These are phyloP conservation scores for Acacia confusa DNA, from an alignment of 306 rosid species.

Conservation along the genomic window DNA sequence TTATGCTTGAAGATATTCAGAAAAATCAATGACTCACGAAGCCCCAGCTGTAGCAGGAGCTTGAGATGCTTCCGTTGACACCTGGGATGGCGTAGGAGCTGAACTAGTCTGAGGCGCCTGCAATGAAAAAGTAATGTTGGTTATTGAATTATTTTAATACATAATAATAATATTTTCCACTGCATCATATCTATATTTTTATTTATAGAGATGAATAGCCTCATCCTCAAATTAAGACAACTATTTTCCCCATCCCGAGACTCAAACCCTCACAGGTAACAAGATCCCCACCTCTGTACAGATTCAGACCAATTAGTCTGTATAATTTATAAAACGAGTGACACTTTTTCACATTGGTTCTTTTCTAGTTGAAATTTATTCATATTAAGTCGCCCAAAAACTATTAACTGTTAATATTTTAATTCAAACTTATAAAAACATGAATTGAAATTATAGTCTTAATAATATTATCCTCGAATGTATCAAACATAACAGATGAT, in stretches of 20 bases:
- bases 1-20: not conserved
- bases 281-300: not conserved
- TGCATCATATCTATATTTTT: no score
- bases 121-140: slow-evolving; percentile 14
- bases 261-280: not conserved
- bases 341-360: not conserved
- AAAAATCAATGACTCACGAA: slow-evolving; percentile 47
- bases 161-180: not conserved
- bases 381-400: not conserved
- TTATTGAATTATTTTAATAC: not conserved
- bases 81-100: slow-evolving; percentile 47
- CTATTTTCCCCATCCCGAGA: not conserved
- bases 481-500: not conserved
- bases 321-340: not conserved
- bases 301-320: not conserved
- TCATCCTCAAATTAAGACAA: not conserved
- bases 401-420: not conserved
- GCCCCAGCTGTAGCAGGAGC: slow-evolving; percentile 41
- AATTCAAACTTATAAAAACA: not conserved
- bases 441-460: not conserved
- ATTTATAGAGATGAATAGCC: not conserved
- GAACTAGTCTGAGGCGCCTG: slow-evolving; percentile 58
- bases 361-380: not conserved
- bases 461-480: not conserved
- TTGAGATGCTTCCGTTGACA: slow-evolving; percentile 31